Evolutionary conservation across 169 alveolate species (phyloP).

Genomic region (Plasmodium vivax): DNA sequence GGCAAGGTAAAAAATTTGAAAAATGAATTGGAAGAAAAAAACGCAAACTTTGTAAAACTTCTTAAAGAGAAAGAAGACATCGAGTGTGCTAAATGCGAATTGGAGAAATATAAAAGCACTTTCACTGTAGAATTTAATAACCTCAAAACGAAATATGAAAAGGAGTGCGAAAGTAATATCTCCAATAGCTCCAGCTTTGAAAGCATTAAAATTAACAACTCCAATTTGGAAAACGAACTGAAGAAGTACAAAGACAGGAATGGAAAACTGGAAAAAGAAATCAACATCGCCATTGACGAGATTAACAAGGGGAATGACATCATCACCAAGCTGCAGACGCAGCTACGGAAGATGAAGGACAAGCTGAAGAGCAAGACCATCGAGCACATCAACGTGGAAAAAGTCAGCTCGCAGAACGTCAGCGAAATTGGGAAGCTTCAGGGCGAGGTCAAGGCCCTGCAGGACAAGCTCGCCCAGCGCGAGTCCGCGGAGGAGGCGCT

Average conservation of each 20-base stretch:
- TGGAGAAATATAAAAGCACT: constrained; percentile 35
- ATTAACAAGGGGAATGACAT: constrained; percentile 74
- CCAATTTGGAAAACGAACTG: constrained; percentile 31
- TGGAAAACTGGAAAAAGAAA: constrained; percentile 54
- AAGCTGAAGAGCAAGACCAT: constrained; percentile 37
- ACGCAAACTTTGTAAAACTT: constrained; percentile 29
- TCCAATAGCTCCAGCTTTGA: constrained; percentile 65
- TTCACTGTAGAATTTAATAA: constrained; percentile 44
- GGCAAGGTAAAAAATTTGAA: constrained; percentile 41
- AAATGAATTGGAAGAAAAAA: constrained; percentile 62
- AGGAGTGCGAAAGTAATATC: constrained; percentile 68
- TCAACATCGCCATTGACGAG: constrained; percentile 68
- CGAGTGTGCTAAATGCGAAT: constrained; percentile 17
- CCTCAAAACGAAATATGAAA: constrained; percentile 55
- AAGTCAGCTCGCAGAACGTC: constrained; percentile 15
- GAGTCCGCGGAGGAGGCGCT: constrained; percentile 11
- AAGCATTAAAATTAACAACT: constrained; percentile 42
- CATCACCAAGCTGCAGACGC: constrained; percentile 67
- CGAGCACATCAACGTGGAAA: constrained; percentile 35
- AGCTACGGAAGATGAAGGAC: constrained; percentile 60
- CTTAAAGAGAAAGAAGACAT: constrained; percentile 62
- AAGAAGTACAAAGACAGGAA: constrained; percentile 69
- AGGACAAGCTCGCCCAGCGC: background rate
- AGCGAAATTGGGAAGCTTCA: constrained; percentile 24
- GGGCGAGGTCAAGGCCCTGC: background rate